Conservation (phyloP, 208 protist species). For the Leishmania martiniquensis region DNA sequence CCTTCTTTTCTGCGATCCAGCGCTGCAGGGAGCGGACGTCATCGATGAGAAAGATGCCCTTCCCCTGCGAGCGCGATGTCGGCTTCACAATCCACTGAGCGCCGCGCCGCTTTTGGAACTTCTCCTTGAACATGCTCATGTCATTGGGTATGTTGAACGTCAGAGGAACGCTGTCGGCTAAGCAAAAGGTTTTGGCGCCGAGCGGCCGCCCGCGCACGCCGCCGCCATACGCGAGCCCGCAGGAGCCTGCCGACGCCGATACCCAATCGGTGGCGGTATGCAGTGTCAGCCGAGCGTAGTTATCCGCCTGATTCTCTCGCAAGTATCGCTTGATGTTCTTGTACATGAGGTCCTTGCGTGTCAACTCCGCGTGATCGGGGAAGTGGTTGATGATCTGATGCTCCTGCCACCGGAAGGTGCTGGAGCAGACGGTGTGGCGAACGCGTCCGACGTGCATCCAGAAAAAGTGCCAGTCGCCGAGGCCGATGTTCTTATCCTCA, state of each 20-base stretch:
- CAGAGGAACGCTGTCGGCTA: slow-evolving; percentile 90
- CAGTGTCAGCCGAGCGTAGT: slow-evolving; percentile 41
- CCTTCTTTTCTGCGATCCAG: slow-evolving; percentile 76
- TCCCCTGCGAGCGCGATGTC: slow-evolving; percentile 91
- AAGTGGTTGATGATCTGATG: slow-evolving; percentile 97
- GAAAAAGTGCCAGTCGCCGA: slow-evolving; percentile 91
- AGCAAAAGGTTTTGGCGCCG: slow-evolving; percentile 36
- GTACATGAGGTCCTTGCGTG: slow-evolving; percentile 97
- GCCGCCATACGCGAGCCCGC: not conserved
- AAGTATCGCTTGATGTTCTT: slow-evolving; percentile 96
- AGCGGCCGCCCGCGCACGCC: not conserved
- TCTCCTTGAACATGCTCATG: slow-evolving; percentile 95
- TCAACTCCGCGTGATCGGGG: slow-evolving; percentile 97
- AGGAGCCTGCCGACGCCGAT: slow-evolving; percentile 24
- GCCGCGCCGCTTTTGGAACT: slow-evolving; percentile 85
- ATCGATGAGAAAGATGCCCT: slow-evolving; percentile 97
- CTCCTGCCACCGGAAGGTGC: slow-evolving; percentile 78
- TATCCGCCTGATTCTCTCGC: slow-evolving; percentile 40
- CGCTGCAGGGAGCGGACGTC: slow-evolving; percentile 88
- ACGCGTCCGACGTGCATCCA: slow-evolving; percentile 88
- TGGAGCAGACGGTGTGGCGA: slow-evolving; percentile 65
- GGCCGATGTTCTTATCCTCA: slow-evolving; percentile 41
- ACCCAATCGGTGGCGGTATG: slow-evolving; percentile 49
- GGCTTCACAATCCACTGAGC: slow-evolving; percentile 97
- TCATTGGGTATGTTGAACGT: slow-evolving; percentile 96